Evolutionary conservation across 345 rosid genomes (phyloP), one percentile per base, ranked within the genome.

Genomic region (Nasturtium officinale): DNA sequence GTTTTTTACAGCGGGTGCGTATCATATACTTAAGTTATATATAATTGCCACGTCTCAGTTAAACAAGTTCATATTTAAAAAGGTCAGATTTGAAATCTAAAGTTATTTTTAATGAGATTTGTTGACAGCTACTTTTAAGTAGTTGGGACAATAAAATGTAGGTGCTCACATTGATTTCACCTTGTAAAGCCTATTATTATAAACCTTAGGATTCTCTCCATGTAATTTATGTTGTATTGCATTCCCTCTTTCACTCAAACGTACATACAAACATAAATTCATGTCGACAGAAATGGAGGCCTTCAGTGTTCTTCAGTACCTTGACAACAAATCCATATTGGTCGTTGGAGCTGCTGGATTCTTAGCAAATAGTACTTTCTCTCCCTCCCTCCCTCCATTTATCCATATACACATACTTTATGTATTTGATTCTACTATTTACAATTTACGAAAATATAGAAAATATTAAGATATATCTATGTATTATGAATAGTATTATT

Each of bases 321-420:
- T 76, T 43, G 80, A 77, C 37, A 77, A 77, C 72, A 77, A 77
- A 70, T 69, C 72, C 38, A 70, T 77, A 42, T 37, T 77, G 72
- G 67, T 77, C 48, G 33, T 51, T 50, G 80, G 80, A 63, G 80
- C 80, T 48, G 75, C 80, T 58, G 80, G 80, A 1, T 77, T 77
- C 61, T 64, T 71, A 71, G 80, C 77, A 47, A 77, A 77, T 13
- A 71, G 80, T 77, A 77, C 33, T 20, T 4, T 65, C 69, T 71
- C 46, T 65, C 21, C 51, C 47, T 23, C 62, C 3, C 12, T 9
- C 15, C 17, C 40, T 32, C 8, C n/a, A n/a, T 7, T 9, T 8
- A 33, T 32, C 6, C 9, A 32, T 33, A 33, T 33, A 33, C 37
- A 33, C 37, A 33, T 33, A 8, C 37, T 33, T 8, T 33, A 33